Evolutionary conservation across 768 basidiomycete genomes (phyloP), one percentile per base, ranked within the genome.

Genomic region (Rhodosporidiobolus odoratus): DNA sequence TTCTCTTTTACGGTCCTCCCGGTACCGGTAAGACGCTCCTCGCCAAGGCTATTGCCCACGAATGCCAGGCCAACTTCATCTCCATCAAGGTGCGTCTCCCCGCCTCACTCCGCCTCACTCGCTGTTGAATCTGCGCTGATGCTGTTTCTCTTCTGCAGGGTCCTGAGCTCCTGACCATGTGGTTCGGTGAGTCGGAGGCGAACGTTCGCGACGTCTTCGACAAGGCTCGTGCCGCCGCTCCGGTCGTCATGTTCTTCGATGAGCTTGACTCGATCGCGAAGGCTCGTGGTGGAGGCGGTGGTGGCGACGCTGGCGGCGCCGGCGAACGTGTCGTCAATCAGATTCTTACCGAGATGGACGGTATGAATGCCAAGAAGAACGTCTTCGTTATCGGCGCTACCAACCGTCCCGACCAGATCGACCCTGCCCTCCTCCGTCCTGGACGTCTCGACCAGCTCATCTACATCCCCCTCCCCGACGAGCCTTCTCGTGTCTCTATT

Each of bases 231-330:
- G 96, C 96, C 25, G 96, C 96, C 13, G 95, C 96, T 35, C 96
- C 96, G 65, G 98, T 96, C 79, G 96, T 99, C 76, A 96, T 99
- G 92, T 99, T 99, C 90, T 99, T 99, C 82, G 96, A 99, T 77
- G 96, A 99, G 81, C 84, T 99, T 80, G 96, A 99, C 80, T 96
- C 95, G 23, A 98, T 99, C 77, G 96, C 96, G 56, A 98, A 98
- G 83, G 86, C 93, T 62, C 91, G 96, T 82, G 96, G 96, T 71
- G 80, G 80, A 32, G 86, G 86, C 30, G 84, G 85, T 4, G 82
- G 84, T 15, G 93, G 93, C 47, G 96, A 98, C 81, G 96, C 82
- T 64, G 96, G 96, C 73, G 96, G 96, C 72, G 95, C 96, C 19
- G 89, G 95, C 45, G 96, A 99, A 78, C 92, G 96, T 83, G 96